Evolutionary conservation across 768 basidiomycete species (phyloP).

Genomic region (Tephrocybe rancida): DNA sequence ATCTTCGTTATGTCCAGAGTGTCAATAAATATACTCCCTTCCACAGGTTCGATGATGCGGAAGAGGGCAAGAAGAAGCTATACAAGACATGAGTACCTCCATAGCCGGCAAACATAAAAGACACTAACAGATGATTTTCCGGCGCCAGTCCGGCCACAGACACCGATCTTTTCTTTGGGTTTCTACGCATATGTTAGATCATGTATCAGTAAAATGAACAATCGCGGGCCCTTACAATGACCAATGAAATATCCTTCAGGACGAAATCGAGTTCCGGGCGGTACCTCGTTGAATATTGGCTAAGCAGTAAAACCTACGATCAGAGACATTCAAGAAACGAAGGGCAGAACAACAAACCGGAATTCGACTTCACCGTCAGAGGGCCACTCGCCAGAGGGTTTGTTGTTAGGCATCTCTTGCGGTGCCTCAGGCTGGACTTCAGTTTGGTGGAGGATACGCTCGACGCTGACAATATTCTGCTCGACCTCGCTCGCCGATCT

Average conservation of each 20-base stretch:
- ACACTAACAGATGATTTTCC: slow-evolving; percentile 71
- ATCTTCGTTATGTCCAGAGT: slow-evolving; percentile 76
- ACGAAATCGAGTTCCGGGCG: slow-evolving; percentile 80
- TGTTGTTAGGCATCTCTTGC: slow-evolving; percentile 60
- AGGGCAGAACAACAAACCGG: slow-evolving; percentile 35
- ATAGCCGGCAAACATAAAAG: not conserved
- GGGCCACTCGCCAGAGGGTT: slow-evolving; percentile 71
- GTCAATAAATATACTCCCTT: slow-evolving; percentile 73
- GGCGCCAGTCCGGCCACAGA: slow-evolving; percentile 82
- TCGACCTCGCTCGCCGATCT: slow-evolving; percentile 87
- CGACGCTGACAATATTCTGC: slow-evolving; percentile 88
- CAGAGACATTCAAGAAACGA: not conserved
- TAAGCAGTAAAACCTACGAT: slow-evolving; percentile 26
- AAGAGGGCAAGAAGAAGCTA: slow-evolving; percentile 73
- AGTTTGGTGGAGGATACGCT: slow-evolving; percentile 84
- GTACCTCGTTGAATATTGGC: slow-evolving; percentile 77
- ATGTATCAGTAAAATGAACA: not conserved
- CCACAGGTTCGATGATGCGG: slow-evolving; percentile 72
- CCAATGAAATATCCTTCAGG: slow-evolving; percentile 73
- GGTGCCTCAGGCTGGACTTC: slow-evolving; percentile 76
- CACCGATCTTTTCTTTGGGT: slow-evolving; percentile 86
- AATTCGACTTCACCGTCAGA: slow-evolving; percentile 74
- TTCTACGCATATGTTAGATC: slow-evolving; percentile 42
- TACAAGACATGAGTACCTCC: not conserved
- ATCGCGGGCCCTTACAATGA: slow-evolving; percentile 51